Evolutionary conservation across 768 basidiomycete genomes (phyloP).

Genomic region (Crassisporium funariophilum): DNA sequence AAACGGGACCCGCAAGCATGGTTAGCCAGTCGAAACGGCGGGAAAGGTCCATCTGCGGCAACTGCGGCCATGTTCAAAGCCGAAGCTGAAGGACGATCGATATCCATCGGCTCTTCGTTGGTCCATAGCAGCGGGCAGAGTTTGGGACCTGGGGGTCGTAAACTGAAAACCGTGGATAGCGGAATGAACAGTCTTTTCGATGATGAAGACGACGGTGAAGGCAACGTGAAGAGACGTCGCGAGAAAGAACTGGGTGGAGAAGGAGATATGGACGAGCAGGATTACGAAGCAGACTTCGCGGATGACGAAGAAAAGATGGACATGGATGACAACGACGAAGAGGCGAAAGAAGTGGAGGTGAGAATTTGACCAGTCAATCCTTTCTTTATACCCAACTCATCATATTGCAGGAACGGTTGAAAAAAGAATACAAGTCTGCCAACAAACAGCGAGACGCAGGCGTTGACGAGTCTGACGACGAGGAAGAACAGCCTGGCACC

Average conservation of each 20-base stretch:
- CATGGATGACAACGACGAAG: slow-evolving; percentile 78
- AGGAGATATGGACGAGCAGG: slow-evolving; percentile 80
- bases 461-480: slow-evolving; percentile 78
- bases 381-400: slow-evolving; percentile 10
- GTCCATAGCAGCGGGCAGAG: slow-evolving; percentile 55
- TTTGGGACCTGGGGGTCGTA: slow-evolving; percentile 68
- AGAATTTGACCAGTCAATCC: slow-evolving; percentile 16
- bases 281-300: slow-evolving; percentile 82
- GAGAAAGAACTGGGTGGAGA: slow-evolving; percentile 71
- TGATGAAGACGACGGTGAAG: slow-evolving; percentile 63
- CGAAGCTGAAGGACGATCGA: slow-evolving; percentile 52
- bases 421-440: slow-evolving; percentile 77
- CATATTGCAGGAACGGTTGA: slow-evolving; percentile 68
- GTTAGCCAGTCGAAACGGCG: slow-evolving; percentile 63
- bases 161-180: slow-evolving; percentile 68
- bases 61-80: slow-evolving; percentile 72
- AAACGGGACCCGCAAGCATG: slow-evolving; percentile 78
- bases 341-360: slow-evolving; percentile 82
- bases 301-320: slow-evolving; percentile 85
- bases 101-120: slow-evolving; percentile 44
- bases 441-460: slow-evolving; percentile 73
- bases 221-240: slow-evolving; percentile 38
- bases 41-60: slow-evolving; percentile 56
- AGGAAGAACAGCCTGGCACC: slow-evolving; percentile 59
- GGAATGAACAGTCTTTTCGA: slow-evolving; percentile 63